Evolutionary conservation across 495 filamentous ascomycete genomes (phyloP).

Genomic region (Neurospora hispaniola): DNA sequence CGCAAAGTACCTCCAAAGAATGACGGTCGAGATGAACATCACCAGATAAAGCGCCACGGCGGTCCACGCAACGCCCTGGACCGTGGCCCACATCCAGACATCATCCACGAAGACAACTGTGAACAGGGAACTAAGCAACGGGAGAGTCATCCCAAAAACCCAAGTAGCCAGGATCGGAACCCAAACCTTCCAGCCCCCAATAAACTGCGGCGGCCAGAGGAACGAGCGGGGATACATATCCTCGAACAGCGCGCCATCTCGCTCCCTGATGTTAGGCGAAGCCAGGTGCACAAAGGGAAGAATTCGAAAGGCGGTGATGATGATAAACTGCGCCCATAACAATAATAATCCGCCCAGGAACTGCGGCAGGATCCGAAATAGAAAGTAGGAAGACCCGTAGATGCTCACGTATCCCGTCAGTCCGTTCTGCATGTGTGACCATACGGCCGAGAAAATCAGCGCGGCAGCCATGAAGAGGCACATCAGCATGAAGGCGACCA

Average conservation of each 20-base stretch:
- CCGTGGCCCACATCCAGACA: constrained; percentile 69
- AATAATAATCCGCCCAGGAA: constrained; percentile 62
- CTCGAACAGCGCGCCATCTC: constrained; percentile 43
- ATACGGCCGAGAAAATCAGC: constrained; percentile 64
- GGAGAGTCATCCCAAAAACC: constrained; percentile 37
- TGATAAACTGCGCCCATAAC: constrained; percentile 62
- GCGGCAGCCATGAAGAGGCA: constrained; percentile 62
- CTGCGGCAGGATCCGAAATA: constrained; percentile 76
- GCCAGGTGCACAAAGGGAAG: constrained; percentile 70
- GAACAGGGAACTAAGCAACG: constrained; percentile 36
- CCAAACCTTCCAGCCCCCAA: constrained; percentile 35
- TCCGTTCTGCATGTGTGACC: constrained; percentile 51
- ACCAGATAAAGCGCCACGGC: constrained; percentile 63
- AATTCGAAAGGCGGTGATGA: constrained; percentile 64
- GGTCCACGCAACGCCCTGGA: constrained; percentile 67
- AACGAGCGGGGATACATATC: constrained; percentile 41
- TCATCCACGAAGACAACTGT: constrained; percentile 32
- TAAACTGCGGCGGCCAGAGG: constrained; percentile 31
- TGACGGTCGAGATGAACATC: constrained; percentile 44
- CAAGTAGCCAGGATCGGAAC: constrained; percentile 33
- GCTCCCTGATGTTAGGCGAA: constrained; percentile 37
- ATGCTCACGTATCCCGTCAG: constrained; percentile 55
- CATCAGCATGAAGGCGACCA: constrained; percentile 46
- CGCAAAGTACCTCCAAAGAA: constrained; percentile 40
- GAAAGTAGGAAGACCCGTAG: constrained; percentile 65